These are phyloP conservation scores for Tripterygium wilfordii DNA, from an alignment of 177 flowering plant genomes.

Conservation along the genomic window DNA sequence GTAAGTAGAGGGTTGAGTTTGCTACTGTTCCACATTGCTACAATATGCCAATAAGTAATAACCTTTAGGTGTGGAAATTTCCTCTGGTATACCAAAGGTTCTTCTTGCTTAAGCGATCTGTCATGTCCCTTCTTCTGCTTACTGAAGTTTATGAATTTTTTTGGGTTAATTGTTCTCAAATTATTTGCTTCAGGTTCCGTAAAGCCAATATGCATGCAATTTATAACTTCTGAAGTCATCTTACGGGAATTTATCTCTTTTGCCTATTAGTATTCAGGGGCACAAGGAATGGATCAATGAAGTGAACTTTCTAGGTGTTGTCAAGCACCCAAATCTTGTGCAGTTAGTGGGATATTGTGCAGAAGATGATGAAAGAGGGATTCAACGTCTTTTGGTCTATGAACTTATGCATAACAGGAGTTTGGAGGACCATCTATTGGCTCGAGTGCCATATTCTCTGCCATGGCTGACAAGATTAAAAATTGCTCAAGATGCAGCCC, in stretches of 20 bases:
- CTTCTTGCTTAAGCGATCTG: too few relatives aligned
- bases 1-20: too few relatives aligned
- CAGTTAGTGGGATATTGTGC: slow-evolving; percentile 87
- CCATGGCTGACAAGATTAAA: slow-evolving; percentile 59
- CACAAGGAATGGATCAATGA: slow-evolving; percentile 96
- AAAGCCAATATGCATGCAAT: too few relatives aligned
- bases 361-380: slow-evolving; percentile 92
- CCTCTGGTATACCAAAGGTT: too few relatives aligned
- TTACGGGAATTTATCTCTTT: slow-evolving; percentile 7
- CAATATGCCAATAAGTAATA: too few relatives aligned
- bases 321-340: slow-evolving; percentile 86
- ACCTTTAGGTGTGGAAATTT: too few relatives aligned
- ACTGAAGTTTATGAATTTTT: too few relatives aligned
- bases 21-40: too few relatives aligned
- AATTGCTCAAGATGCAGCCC: slow-evolving; percentile 81
- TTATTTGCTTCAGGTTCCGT: neutral
- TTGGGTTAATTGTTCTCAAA: too few relatives aligned
- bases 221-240: neutral
- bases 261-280: slow-evolving; percentile 60
- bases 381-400: slow-evolving; percentile 77
- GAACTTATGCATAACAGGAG: slow-evolving; percentile 77
- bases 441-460: slow-evolving; percentile 40
- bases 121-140: too few relatives aligned
- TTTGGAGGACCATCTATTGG: slow-evolving; percentile 74
- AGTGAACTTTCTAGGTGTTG: slow-evolving; percentile 73